A percentile compares a stretch with the other conserved stretches of the same genome.
Evolutionary conservation across 208 protist genomes (phyloP).

Genomic region (Acanthamoeba divionensis): DNA sequence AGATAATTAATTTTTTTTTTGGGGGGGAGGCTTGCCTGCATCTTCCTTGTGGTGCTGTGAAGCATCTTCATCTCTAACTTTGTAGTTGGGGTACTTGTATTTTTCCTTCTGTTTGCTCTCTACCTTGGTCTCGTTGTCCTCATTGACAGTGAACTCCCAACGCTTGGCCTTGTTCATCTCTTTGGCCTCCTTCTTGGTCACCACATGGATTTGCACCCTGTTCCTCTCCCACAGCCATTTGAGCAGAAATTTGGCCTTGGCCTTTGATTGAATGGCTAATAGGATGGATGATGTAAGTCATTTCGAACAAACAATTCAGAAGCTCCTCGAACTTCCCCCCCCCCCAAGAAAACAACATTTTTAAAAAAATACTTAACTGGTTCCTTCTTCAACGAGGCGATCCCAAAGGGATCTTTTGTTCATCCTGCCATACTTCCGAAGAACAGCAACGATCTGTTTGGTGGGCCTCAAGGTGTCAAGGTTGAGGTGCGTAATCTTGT

Average conservation of each 20-base stretch:
- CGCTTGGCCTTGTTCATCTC: not conserved
- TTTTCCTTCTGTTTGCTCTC: not conserved
- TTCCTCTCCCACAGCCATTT: conserved; percentile 8
- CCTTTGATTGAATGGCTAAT: not conserved
- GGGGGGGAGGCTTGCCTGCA: no score
- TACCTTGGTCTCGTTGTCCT: not conserved
- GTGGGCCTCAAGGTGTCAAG: conserved; percentile 10
- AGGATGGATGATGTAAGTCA: not conserved
- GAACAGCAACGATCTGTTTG: not conserved
- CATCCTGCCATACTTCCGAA: conserved; percentile 13
- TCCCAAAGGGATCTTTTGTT: not conserved
- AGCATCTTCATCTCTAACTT: no score
- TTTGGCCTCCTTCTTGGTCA: not conserved
- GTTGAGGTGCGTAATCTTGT: no score
- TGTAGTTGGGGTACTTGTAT: not conserved
- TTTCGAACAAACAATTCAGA: not conserved
- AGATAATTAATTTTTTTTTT: no score
- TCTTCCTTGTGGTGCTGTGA: not conserved
- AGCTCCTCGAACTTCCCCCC: no score
- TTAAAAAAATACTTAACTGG: no score
- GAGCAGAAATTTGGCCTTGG: not conserved
- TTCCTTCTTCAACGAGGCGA: not conserved
- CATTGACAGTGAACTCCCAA: conserved; percentile 26
- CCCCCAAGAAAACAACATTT: no score
- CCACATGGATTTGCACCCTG: not conserved